phyloP scores from a whole-genome alignment of 768 basidiomycete genomes.

The Collybiopsis confluens region DNA sequence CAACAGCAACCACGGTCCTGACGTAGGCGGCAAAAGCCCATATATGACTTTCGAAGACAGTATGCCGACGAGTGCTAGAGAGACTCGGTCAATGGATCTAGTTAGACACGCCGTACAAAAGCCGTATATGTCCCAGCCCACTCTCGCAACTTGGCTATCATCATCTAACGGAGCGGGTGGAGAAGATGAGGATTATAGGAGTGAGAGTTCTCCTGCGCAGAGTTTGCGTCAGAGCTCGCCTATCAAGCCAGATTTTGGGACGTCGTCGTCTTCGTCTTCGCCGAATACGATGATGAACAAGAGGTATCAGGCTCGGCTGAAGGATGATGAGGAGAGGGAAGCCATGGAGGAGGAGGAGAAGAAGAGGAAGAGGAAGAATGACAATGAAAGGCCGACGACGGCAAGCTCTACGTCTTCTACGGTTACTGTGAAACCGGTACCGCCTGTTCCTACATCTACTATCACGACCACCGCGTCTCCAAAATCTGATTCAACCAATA shows the following conservation, averaged over 20 bases:
- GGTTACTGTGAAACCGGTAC: no score
- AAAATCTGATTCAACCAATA: no score
- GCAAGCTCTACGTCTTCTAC: not conserved
- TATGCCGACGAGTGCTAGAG: conserved; percentile 18
- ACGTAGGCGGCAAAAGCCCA: not conserved
- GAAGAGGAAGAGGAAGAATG: not conserved
- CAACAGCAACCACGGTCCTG: not conserved
- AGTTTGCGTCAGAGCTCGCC: not conserved
- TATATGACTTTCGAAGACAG: conserved; percentile 14
- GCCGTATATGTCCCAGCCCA: conserved; percentile 45
- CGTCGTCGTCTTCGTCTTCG: no score
- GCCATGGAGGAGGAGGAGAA: not conserved
- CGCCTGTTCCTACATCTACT: not conserved
- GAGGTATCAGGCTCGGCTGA: not conserved
- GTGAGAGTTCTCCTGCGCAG: not conserved
- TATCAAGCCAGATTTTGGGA: not conserved
- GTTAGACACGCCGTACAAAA: conserved; percentile 20
- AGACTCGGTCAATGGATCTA: conserved; percentile 29
- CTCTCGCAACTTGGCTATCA: conserved; percentile 21
- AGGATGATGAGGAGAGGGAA: not conserved
- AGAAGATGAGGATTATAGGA: not conserved
- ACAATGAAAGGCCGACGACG: not conserved
- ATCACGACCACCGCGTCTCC: not conserved
- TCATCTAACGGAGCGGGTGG: not conserved
- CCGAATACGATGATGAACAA: not conserved